These are phyloP conservation scores for Piromyces sp. DNA, from an alignment of 192 early-diverging fungal species.

Conservation along the genomic window DNA sequence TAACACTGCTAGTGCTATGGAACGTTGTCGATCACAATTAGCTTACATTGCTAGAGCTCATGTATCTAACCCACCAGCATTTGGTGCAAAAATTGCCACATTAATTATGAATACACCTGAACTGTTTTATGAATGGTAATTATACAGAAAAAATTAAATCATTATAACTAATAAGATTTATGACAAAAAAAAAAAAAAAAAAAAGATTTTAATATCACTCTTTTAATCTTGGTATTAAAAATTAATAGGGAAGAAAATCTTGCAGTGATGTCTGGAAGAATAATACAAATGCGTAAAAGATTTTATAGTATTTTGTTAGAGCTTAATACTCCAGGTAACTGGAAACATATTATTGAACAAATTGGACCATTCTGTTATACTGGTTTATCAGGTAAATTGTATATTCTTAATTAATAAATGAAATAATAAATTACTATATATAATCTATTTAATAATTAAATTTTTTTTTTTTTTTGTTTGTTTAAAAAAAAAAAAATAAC, in stretches of 20 bases:
- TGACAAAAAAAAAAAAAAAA: too few relatives aligned
- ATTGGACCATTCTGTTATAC: conserved; percentile 98
- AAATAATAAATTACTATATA: too few relatives aligned
- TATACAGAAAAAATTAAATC: too few relatives aligned
- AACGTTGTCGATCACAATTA: conserved; percentile 58
- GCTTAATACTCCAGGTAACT: conserved; percentile 74
- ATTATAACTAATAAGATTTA: too few relatives aligned
- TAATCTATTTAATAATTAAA: too few relatives aligned
- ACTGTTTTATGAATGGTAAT: conserved; percentile 71
- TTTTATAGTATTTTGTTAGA: conserved; percentile 44
- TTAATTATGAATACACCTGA: conserved; percentile 61
- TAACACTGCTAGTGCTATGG: conserved; percentile 21
- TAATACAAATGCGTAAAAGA: conserved; percentile 67
- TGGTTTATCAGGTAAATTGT: conserved; percentile 44
- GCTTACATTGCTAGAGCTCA: conserved; percentile 66
- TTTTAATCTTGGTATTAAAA: too few relatives aligned
- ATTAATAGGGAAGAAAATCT: conserved; percentile 21
- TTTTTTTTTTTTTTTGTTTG: too few relatives aligned
- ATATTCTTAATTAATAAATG: too few relatives aligned
- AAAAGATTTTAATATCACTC: too few relatives aligned
- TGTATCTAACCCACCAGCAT: conserved; percentile 88
- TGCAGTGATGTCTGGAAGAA: conserved; percentile 71
- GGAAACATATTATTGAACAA: conserved; percentile 89
- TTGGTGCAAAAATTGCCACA: conserved; percentile 73
- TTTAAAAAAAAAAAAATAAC: too few relatives aligned